Evolutionary conservation across 2,329 filamentous ascomycete species (phyloP).

Genomic region (Calonectria honghensis): DNA sequence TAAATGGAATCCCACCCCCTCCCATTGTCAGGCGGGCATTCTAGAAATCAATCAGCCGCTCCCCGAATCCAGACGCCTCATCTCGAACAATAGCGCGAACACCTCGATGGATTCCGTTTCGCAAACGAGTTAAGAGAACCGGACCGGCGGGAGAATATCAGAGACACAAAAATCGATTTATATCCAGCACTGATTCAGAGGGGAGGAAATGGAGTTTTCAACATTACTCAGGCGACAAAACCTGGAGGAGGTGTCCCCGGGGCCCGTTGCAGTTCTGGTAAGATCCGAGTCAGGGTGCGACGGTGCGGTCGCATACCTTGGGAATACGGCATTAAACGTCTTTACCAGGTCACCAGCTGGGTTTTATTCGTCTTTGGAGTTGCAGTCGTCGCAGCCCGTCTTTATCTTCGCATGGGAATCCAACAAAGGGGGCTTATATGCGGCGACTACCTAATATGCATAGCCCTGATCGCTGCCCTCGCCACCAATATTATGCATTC

Average conservation of each 20-base stretch:
- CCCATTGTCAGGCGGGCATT: neutral
- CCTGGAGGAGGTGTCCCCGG: neutral
- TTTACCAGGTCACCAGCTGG: neutral
- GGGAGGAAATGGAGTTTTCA: neutral
- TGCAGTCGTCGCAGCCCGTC: neutral
- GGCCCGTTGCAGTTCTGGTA: conserved; percentile 4
- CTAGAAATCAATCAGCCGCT: neutral
- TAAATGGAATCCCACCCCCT: conserved; percentile 5
- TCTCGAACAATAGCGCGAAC: neutral
- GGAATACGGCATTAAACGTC: neutral
- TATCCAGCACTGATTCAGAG: neutral
- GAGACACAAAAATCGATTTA: neutral
- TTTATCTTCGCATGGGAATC: neutral
- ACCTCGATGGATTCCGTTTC: neutral
- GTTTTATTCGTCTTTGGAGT: neutral
- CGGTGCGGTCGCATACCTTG: neutral
- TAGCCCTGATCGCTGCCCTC: neutral
- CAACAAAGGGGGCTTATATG: neutral
- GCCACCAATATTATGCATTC: neutral
- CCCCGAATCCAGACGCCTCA: neutral
- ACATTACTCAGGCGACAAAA: neutral
- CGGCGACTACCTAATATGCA: neutral
- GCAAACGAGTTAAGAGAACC: neutral
- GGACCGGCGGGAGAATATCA: neutral
- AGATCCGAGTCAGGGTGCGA: neutral